phyloP scores from a whole-genome alignment of 1,284 basidiomycete genomes.

The Leccinum laetum region DNA sequence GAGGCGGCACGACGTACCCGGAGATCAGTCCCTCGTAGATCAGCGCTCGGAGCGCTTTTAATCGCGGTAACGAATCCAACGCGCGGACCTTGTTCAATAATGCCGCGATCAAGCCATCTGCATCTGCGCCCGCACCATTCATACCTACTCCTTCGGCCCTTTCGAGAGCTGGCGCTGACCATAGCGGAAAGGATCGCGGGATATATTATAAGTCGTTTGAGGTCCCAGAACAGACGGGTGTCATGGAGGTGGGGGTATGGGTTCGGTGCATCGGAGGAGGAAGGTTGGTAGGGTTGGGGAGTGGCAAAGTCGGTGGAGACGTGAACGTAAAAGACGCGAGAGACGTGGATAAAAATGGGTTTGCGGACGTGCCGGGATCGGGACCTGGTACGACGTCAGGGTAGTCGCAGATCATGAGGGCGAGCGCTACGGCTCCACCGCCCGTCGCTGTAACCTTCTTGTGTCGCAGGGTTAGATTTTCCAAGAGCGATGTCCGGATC shows the following conservation, averaged over 20 bases:
- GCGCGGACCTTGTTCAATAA: conserved; percentile 80
- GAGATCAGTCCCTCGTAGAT: conserved; percentile 91
- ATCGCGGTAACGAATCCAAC: conserved; percentile 81
- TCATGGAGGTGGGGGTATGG: conserved; percentile 59
- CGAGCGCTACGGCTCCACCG: no score
- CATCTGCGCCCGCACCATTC: conserved; percentile 25
- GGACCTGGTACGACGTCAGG: not conserved
- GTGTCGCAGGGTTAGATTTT: no score
- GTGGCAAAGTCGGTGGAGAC: conserved; percentile 21
- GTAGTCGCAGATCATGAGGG: no score
- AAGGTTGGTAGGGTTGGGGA: conserved; percentile 18
- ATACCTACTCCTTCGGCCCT: conserved; percentile 7
- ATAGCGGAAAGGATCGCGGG: conserved; percentile 56
- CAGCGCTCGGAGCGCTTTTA: conserved; percentile 67
- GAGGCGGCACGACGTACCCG: conserved; percentile 50
- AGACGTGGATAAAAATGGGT: conserved; percentile 18
- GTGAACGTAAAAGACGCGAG: conserved; percentile 18
- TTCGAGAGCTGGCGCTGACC: conserved; percentile 28
- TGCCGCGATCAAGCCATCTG: conserved; percentile 68
- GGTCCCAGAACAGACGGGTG: conserved; percentile 42
- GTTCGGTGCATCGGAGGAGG: conserved; percentile 33
- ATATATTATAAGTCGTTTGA: conserved; percentile 81
- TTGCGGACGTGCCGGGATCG: not conserved
- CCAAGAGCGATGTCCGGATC: no score
- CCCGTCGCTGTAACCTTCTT: no score